Base-by-base conservation (phyloP, 495 filamentous ascomycete species). In the Recurvomyces mirabilis region DNA sequence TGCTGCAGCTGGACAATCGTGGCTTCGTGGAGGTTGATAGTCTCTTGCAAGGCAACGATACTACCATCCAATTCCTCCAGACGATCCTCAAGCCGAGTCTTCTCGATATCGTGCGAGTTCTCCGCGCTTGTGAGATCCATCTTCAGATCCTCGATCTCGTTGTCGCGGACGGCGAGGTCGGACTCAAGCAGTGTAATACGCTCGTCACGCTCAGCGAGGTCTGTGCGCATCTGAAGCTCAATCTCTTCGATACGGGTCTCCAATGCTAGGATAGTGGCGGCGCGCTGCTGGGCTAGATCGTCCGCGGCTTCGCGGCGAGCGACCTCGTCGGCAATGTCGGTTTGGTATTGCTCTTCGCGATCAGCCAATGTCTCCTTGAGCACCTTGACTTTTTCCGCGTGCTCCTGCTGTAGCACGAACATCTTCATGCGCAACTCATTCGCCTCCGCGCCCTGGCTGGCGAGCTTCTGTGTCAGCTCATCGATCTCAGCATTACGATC, bases 371-470 rank as follows among this genome's bases (percentile, higher is more conserved):
- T 43, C 6, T 44, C 19, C 32, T 60, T 36, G 1, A 63, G 22
- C 6, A 51, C 25, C 19, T 39, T 46, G 36, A 65, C 51, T 20
- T 41, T 20, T 19, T 43, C 4, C 3, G 51, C 55, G 37, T 58
- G 58, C 35, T 61, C 30, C 33, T 49, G 38, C 45, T 65, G 62
- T 1, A 59, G 20, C 29, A 54, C 35, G 48, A 61, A 61, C 12
- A 62, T 51, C 47, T 62, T 65, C 30, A 51, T 50, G 21, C 62
- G 62, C 15, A 65, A 43, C 36, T 62, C 55, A 29, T 65, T 65
- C 14, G 60, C 60, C 38, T 59, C 47, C 30, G 56, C 42, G 33
- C 62, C 60, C n/a, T 41, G 41, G n/a, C 47, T 34, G 13, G 56
- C 51, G 10, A 65, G 38, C 18, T 51, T 46, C 9, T 34, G 6